Conservation (phyloP, 805 yeast genomes). For the Cyberlindnera mississippiensis region DNA sequence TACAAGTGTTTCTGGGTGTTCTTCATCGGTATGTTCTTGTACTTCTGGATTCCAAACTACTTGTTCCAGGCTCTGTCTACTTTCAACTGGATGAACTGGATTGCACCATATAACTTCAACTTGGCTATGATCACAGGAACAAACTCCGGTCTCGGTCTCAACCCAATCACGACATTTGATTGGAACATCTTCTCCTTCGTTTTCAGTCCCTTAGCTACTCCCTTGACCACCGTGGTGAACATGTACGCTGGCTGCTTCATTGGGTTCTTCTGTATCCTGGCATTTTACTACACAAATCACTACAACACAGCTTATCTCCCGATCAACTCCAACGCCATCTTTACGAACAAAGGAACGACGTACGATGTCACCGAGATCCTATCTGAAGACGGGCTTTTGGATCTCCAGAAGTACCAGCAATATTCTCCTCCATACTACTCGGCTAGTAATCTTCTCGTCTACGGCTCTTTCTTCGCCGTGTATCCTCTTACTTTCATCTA, state of each 20-base stretch:
- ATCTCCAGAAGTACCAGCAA: slow-evolving; percentile 41
- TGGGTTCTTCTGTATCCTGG: slow-evolving; percentile 32
- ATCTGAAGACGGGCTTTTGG: slow-evolving; percentile 42
- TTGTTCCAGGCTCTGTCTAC: slow-evolving; percentile 38
- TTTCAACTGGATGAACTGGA: slow-evolving; percentile 59
- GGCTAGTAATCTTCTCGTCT: slow-evolving; percentile 57
- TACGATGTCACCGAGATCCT: slow-evolving; percentile 47
- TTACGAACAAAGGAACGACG: slow-evolving; percentile 45
- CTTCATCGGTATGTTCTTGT: slow-evolving; percentile 34
- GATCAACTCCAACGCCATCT: slow-evolving; percentile 46
- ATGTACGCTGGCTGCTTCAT: slow-evolving; percentile 32
- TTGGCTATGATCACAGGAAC: slow-evolving; percentile 49
- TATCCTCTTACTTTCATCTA: slow-evolving; percentile 52
- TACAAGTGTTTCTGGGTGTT: slow-evolving; percentile 33
- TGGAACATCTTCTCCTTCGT: slow-evolving; percentile 37
- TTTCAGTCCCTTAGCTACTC: slow-evolving; percentile 38
- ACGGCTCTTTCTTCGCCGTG: slow-evolving; percentile 44
- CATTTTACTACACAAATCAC: slow-evolving; percentile 38
- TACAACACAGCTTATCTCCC: slow-evolving; percentile 38
- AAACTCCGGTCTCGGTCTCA: slow-evolving; percentile 44
- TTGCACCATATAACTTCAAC: slow-evolving; percentile 45
- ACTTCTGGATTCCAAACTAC: slow-evolving; percentile 44
- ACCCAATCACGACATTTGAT: slow-evolving; percentile 51
- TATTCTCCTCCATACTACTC: slow-evolving; percentile 65
- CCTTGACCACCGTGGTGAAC: slow-evolving; percentile 37